phyloP scores from a whole-genome alignment of 345 rosid species.

The Raphanus raphanistrum region DNA sequence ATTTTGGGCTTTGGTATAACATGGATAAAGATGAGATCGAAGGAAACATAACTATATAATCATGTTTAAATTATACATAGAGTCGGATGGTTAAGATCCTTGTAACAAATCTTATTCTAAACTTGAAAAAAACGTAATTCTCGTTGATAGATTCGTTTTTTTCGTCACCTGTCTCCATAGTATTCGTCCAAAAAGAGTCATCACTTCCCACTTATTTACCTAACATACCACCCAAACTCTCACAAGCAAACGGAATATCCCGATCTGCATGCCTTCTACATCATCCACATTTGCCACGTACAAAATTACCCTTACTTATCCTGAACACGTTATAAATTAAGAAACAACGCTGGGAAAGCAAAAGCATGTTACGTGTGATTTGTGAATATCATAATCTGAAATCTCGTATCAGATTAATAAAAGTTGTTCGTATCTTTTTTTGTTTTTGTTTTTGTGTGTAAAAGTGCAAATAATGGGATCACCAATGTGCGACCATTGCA shows the following conservation, averaged over 20 bases:
- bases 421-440: neutral
- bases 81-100: neutral
- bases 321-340: conserved; percentile 6
- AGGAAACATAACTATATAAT: neutral
- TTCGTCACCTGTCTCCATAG: conserved; percentile 2
- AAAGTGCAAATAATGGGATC: conserved; percentile 5
- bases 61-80: neutral
- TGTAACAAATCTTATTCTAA: conserved; percentile 10
- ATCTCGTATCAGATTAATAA: neutral
- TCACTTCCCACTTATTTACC: neutral
- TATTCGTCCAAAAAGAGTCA: conserved; percentile 13
- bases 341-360: conserved; percentile 3
- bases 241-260: conserved; percentile 15
- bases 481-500: conserved; percentile 13
- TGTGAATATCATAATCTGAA: neutral
- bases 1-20: neutral
- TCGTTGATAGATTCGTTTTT: conserved; percentile 13
- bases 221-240: conserved; percentile 12
- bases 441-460: neutral
- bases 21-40: conserved; percentile 6
- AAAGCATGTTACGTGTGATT: neutral
- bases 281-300: conserved; percentile 8
- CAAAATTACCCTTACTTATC: neutral
- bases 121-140: conserved; percentile 1
- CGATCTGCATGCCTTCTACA: conserved; percentile 15